Conservation (phyloP, 805 yeast genomes). For the Lachancea sp. region DNA sequence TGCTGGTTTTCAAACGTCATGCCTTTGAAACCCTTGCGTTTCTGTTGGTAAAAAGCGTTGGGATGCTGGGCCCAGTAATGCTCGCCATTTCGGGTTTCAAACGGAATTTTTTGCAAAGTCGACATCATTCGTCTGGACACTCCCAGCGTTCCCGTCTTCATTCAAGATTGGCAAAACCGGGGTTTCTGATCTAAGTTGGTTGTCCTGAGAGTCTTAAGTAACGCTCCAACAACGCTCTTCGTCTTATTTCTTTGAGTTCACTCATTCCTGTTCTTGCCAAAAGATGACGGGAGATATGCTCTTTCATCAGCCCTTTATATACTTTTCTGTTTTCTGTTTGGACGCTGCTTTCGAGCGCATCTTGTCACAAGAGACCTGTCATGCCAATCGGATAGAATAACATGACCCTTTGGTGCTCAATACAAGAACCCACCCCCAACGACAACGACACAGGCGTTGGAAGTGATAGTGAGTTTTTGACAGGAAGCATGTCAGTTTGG, state of each 20-base stretch:
- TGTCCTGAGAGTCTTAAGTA: too few species aligned
- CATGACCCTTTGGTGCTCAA: too few species aligned
- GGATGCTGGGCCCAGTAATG: slow-evolving; percentile 21
- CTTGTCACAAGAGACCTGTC: neutral
- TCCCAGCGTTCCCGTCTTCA: neutral
- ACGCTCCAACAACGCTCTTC: too few species aligned
- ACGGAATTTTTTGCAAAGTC: slow-evolving; percentile 12
- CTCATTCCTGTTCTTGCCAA: too few species aligned
- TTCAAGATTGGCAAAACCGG: neutral
- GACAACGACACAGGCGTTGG: too few species aligned
- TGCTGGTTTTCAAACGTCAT: slow-evolving; percentile 66
- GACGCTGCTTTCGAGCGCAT: neutral
- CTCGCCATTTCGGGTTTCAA: slow-evolving; percentile 26
- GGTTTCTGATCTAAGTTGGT: too few species aligned
- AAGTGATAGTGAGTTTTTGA: too few species aligned
- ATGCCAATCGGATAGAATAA: too few species aligned
- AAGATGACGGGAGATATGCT: too few species aligned
- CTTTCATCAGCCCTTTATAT: neutral
- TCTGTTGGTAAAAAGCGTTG: slow-evolving; percentile 18
- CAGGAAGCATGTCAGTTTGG: neutral
- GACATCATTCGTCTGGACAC: slow-evolving; percentile 8
- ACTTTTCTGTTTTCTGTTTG: too few species aligned
- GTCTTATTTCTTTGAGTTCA: too few species aligned
- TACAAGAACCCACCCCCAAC: too few species aligned
- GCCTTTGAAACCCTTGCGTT: slow-evolving; percentile 41